phyloP scores from a whole-genome alignment of 1,139 yeast species.

The Insectozyma bohioensis region DNA sequence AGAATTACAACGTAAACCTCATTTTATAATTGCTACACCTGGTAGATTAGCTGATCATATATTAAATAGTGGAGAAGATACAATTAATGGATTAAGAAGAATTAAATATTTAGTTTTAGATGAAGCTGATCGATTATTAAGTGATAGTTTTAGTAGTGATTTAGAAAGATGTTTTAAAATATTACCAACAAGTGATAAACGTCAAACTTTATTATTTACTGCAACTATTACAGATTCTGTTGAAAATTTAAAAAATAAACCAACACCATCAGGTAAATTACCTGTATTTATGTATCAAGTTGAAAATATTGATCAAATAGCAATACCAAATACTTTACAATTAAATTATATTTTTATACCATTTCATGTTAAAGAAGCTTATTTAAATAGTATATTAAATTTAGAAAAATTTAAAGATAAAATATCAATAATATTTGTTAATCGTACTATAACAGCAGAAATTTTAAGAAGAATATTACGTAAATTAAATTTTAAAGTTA shows the following conservation, averaged over 20 bases:
- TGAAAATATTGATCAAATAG: conserved; percentile 67
- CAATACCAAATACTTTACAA: conserved; percentile 73
- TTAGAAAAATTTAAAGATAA: conserved; percentile 61
- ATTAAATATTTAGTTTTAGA: conserved; percentile 83
- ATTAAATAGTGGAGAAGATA: conserved; percentile 84
- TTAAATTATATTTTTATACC: conserved; percentile 64
- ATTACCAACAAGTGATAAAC: conserved; percentile 65
- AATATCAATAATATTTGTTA: conserved; percentile 85
- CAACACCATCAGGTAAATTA: conserved; percentile 58
- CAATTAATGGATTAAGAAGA: conserved; percentile 73
- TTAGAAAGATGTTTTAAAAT: conserved; percentile 68
- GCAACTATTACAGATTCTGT: conserved; percentile 97
- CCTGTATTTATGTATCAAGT: conserved; percentile 80
- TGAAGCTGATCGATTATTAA: conserved; percentile 92
- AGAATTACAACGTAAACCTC: conserved; percentile 80
- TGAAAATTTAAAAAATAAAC: conserved; percentile 70
- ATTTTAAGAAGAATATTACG: conserved; percentile 73
- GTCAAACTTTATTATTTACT: conserved; percentile 90
- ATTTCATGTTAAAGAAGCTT: conserved; percentile 87
- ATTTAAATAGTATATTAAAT: conserved; percentile 66
- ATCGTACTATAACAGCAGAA: conserved; percentile 89
- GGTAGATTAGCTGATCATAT: conserved; percentile 96
- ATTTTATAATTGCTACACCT: conserved; percentile 95
- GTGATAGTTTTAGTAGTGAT: conserved; percentile 81
- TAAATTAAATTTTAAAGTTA: conserved; percentile 72